Base-by-base conservation (phyloP, 805 yeast genomes). In the Kuraishia molischiana region DNA sequence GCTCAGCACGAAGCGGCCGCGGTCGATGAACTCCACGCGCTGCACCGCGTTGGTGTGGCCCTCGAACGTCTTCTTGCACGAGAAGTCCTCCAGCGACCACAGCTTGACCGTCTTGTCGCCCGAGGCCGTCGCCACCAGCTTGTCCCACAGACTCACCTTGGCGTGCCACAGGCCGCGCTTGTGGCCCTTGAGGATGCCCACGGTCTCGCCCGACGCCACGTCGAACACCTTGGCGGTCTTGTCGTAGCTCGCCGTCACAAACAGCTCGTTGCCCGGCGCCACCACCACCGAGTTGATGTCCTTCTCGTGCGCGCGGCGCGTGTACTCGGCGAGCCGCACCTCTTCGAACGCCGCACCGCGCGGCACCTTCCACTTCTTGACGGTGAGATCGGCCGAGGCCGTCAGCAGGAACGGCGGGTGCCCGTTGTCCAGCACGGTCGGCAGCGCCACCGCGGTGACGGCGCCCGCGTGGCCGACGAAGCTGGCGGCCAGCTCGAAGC, bases 241-340 rank as follows among this genome's bases (percentile, higher is more conserved):
- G 58, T 92, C 99, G 55, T 84, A 95, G 10, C 95, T 84, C 2
- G 95, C 97, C 1, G 97, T 82, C 1, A 95, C 97, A 51, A 92
- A 79, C 36, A 71, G 66, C 45, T 79, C 81, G 58, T 90, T 94
- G 52, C 87, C 85, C 14, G 96, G 95, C n/a, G 97, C 72, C 3
- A 92, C 67, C 45, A 87, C 96, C 38, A 92, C 62, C 2, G 90
- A 73, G 51, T 92, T 94, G 42, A 92, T 92, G 58, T 92, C 96
- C 56, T 90, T 92, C 39, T 92, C 97, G 56, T 92, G 99, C 1
- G 97, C 97, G 52, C 89, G 77, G 66, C 96, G 77, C 0, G 98
- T 92, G 58, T 81, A 92, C 38, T 79, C 86, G 2, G 96, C 83
- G 2, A 68, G 63, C 48, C 69, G 76, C 5, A 84, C 67, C 3